Evolutionary conservation across 208 protist genomes (phyloP).

Genomic region (Trichomonas tenax): DNA sequence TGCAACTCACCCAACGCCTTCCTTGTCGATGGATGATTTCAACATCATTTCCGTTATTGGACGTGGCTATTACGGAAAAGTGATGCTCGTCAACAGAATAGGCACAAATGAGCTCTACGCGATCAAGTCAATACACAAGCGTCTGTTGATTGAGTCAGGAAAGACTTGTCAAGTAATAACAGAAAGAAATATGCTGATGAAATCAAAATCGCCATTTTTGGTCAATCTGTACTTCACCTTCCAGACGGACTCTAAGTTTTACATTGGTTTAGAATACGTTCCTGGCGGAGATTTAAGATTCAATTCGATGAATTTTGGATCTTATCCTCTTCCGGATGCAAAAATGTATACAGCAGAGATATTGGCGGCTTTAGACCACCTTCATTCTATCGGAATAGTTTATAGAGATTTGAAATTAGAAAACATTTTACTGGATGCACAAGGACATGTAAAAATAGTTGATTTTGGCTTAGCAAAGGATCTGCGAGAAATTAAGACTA

Average conservation of each 20-base stretch:
- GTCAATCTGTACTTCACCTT: not conserved
- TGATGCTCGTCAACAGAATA: not conserved
- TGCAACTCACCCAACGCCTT: not conserved
- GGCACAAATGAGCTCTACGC: not conserved
- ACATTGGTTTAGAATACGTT: not conserved
- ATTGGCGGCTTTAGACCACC: not conserved
- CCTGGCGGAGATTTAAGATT: not conserved
- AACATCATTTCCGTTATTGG: not conserved
- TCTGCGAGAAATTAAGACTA: not conserved
- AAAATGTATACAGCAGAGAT: not conserved
- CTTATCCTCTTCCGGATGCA: not conserved
- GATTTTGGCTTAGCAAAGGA: slow-evolving; percentile 41
- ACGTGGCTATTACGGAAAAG: not conserved
- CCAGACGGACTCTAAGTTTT: slow-evolving; percentile 5
- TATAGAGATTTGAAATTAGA: slow-evolving; percentile 46
- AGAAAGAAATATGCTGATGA: not conserved
- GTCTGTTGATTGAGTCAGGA: not conserved
- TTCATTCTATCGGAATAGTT: not conserved
- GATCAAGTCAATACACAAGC: not conserved
- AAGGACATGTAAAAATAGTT: slow-evolving; percentile 22
- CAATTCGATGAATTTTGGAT: not conserved
- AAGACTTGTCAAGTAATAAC: not conserved
- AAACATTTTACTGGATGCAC: not conserved
- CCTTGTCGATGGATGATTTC: not conserved
- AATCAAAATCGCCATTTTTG: not conserved